phyloP scores from a whole-genome alignment of 805 yeast genomes.

The Candida nanaspora region DNA sequence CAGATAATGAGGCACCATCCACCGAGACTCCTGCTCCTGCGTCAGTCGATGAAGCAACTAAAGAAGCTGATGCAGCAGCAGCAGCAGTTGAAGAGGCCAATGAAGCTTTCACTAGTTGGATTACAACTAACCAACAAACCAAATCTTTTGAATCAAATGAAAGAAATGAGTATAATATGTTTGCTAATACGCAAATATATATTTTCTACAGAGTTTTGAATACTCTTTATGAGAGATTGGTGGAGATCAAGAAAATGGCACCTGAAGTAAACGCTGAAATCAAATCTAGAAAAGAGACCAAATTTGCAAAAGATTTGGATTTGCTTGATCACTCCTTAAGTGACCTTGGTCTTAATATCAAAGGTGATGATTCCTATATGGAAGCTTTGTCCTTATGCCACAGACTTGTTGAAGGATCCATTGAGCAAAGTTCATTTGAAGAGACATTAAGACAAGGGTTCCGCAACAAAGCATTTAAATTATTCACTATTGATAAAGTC shows the following conservation, averaged over 20 bases:
- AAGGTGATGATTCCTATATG: slow-evolving; percentile 61
- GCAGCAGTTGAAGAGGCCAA: slow-evolving; percentile 25
- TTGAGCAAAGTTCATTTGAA: slow-evolving; percentile 93
- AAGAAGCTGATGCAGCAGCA: slow-evolving; percentile 15
- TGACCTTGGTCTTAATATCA: slow-evolving; percentile 71
- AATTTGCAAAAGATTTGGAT: slow-evolving; percentile 83
- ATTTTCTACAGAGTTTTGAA: slow-evolving; percentile 83
- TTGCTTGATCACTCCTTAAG: slow-evolving; percentile 73
- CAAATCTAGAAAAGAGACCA: slow-evolving; percentile 50
- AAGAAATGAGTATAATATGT: slow-evolving; percentile 63
- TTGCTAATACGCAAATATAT: slow-evolving; percentile 83
- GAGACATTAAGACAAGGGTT: slow-evolving; percentile 93
- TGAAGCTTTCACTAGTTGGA: slow-evolving; percentile 28
- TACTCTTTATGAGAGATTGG: slow-evolving; percentile 71
- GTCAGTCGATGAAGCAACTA: slow-evolving; percentile 11
- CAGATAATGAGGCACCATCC: slow-evolving; percentile 15
- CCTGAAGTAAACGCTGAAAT: slow-evolving; percentile 69
- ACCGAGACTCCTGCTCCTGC: slow-evolving; percentile 9
- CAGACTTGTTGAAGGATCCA: slow-evolving; percentile 75
- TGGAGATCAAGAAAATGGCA: slow-evolving; percentile 69
- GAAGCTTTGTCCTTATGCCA: slow-evolving; percentile 75
- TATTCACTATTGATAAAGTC: slow-evolving; percentile 90
- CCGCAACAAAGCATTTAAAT: slow-evolving; percentile 85
- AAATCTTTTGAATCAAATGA: slow-evolving; percentile 6
- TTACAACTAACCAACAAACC: slow-evolving; percentile 20